These are phyloP conservation scores for Sclerotinia glacialis DNA, from an alignment of 2,329 filamentous ascomycete species.

Conservation along the genomic window DNA sequence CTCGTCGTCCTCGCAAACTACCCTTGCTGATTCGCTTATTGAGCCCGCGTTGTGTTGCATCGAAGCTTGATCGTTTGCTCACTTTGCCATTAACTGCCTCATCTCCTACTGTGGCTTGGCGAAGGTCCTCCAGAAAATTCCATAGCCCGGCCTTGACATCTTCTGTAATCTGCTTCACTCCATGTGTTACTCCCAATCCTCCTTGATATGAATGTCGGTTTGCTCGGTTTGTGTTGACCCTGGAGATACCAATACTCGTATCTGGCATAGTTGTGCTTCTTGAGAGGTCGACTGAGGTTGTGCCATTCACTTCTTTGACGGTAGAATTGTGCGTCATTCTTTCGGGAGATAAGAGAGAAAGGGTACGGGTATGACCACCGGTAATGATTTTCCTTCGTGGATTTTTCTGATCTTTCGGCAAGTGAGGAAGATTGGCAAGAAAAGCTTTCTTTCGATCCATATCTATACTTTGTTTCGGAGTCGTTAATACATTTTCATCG, in stretches of 20 bases:
- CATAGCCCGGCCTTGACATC: conserved; percentile 87
- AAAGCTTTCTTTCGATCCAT: conserved; percentile 71
- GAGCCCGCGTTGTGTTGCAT: conserved; percentile 29
- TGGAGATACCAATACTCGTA: conserved; percentile 35
- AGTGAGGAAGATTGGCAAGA: conserved; percentile 48
- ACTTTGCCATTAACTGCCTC: conserved; percentile 66
- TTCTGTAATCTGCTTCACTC: conserved; percentile 46
- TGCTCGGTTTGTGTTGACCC: conserved; percentile 31
- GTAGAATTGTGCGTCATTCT: conserved; percentile 33
- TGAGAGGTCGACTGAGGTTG: conserved; percentile 31
- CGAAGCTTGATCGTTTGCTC: conserved; percentile 39
- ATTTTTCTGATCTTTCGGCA: conserved; percentile 36
- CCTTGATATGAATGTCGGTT: conserved; percentile 38
- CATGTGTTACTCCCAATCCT: conserved; percentile 32
- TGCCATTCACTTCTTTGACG: conserved; percentile 41
- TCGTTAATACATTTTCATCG: conserved; percentile 31
- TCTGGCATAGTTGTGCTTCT: conserved; percentile 37
- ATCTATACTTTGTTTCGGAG: conserved; percentile 49
- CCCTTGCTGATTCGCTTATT: conserved; percentile 42
- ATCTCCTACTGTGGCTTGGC: conserved; percentile 93
- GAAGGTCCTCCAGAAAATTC: conserved; percentile 93
- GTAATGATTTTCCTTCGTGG: conserved; percentile 63
- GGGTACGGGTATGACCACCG: conserved; percentile 59
- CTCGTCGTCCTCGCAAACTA: conserved; percentile 29
- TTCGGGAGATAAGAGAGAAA: conserved; percentile 76